Conservation (phyloP, 139 green algal genomes). For the Volvox africanus region DNA sequence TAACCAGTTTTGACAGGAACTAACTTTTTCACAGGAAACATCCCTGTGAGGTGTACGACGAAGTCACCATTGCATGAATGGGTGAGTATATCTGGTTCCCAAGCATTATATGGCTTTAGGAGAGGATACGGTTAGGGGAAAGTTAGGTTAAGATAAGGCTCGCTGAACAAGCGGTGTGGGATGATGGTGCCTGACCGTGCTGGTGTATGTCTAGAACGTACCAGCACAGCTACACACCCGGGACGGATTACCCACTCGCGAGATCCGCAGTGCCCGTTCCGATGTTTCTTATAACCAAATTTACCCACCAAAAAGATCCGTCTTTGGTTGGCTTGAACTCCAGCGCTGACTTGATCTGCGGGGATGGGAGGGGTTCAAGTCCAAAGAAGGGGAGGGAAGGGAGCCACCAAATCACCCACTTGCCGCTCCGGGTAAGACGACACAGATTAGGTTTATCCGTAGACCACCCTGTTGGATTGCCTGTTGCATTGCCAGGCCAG, state of each 20-base stretch:
- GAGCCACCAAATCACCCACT: neutral
- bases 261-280: neutral
- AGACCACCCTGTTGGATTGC: neutral
- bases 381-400: too few species aligned
- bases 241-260: too few species aligned
- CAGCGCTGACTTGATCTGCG: constrained; percentile 47
- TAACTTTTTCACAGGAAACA: neutral
- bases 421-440: neutral
- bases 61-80: too few species aligned
- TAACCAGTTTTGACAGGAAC: neutral
- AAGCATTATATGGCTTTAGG: too few species aligned
- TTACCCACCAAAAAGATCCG: constrained; percentile 15
- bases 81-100: too few species aligned
- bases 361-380: neutral
- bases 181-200: too few species aligned
- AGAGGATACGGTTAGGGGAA: too few species aligned
- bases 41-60: too few species aligned
- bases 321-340: constrained; percentile 34
- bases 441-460: neutral
- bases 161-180: neutral
- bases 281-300: neutral
- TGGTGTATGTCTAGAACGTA: neutral
- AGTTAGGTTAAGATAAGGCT: neutral
- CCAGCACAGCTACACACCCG: too few species aligned
- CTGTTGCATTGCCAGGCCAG: neutral